Percentiles rank a stretch among this genome's conserved stretches.
Evolutionary conservation across 225 moss, liverwort and hornwort genomes (phyloP).

Genomic region (Antitrichia curtipendula): DNA sequence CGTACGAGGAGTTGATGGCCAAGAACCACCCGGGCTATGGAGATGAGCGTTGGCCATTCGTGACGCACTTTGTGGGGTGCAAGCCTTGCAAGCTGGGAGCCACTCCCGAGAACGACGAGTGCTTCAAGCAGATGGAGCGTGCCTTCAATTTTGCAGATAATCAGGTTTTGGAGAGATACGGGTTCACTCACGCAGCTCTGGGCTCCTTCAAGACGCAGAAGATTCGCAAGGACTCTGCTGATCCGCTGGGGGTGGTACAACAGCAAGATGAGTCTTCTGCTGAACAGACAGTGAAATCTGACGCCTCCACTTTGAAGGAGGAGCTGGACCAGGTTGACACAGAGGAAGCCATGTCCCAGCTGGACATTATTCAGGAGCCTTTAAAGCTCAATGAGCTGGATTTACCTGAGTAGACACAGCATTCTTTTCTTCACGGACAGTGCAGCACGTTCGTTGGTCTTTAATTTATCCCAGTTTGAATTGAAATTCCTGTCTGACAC

Average conservation of each 20-base stretch:
- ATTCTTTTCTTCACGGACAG: neutral
- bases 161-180: slow-evolving; percentile 50
- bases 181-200: slow-evolving; percentile 38
- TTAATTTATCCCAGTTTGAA: neutral
- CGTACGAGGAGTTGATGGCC: slow-evolving; percentile 39
- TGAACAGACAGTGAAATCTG: neutral
- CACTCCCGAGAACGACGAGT: slow-evolving; percentile 31
- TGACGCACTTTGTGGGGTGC: slow-evolving; percentile 68
- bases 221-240: slow-evolving; percentile 20
- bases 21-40: slow-evolving; percentile 44
- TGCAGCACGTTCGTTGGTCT: neutral
- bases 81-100: slow-evolving; percentile 37
- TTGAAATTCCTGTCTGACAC: neutral
- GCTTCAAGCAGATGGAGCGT: slow-evolving; percentile 60
- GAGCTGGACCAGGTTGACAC: neutral
- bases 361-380: neutral
- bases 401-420: slow-evolving; percentile 3
- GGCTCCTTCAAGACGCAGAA: slow-evolving; percentile 35
- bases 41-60: slow-evolving; percentile 47
- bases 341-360: neutral
- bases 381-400: neutral
- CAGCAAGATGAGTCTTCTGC: neutral
- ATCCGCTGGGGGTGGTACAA: slow-evolving; percentile 12
- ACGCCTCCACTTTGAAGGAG: neutral
- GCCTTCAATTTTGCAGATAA: slow-evolving; percentile 74